Evolutionary conservation across 257 asterid species (phyloP), one percentile per base, ranked within the genome.

Genomic region (Anisodus acutangulus): DNA sequence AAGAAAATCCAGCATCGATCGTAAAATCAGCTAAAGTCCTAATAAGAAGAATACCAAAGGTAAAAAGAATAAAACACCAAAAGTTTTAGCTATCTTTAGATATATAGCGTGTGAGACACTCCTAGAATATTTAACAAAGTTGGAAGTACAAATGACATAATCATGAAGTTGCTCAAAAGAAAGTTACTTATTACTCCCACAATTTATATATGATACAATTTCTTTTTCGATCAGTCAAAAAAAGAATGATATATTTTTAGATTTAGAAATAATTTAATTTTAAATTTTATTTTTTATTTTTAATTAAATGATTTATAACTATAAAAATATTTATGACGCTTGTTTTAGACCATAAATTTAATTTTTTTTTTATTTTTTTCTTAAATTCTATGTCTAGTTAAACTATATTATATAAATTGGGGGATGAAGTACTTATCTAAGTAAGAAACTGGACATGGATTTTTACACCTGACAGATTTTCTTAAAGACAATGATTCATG

Each of bases 31-130:
- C 64, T 76, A 76, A 76, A 76, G 80, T 62, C 13, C 2, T 47
- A 49, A 7, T 51, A 55, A 49, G 45, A 6, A 67, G 49, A 41
- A 16, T 49, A 35, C 22, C 22, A 49, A n/a, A 22, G 16, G 43
- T 47, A 76, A 76, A 41, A 76, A 51, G 4, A 22, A 51, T 17
- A 7, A 49, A 68, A 76, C 26, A 76, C 19, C 4, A 51, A 76
- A 76, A 51, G 81, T 51, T 76, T 76, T 51, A 51, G 63, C 63
- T 13, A 76, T 76, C 63, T 22, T 37, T 57, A 47, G 53, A 9
- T 83, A 41, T 41, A 41, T 41, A 76, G 74, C 86, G 78, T 84
- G 78, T 37, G 54, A 54, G 16, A 79, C 31, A 84, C 87, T 78
- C 84, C 39, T 39, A 16, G 51, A 67, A 79, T 51, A 78, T 79